A percentile compares a stretch with the other conserved stretches of the same genome.
phyloP scores from a whole-genome alignment of 345 rosid genomes.

The Pelargonium nanum region DNA sequence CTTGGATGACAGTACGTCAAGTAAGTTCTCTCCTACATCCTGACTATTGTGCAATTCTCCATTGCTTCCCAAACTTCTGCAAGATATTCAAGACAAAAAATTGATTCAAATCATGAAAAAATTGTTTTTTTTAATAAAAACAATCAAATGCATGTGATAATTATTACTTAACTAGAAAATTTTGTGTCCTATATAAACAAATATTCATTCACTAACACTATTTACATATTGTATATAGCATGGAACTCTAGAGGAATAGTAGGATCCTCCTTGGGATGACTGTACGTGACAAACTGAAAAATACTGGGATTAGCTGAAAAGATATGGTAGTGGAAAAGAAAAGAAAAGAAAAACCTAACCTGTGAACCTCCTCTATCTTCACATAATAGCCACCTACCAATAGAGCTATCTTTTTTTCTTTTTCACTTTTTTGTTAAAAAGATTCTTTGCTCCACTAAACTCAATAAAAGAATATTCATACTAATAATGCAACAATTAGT shows the following conservation, averaged over 20 bases:
- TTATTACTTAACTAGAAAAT: no score
- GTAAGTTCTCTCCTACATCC: constrained; percentile 43
- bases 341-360: background rate
- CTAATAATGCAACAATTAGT: background rate
- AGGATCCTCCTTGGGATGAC: no score
- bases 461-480: background rate
- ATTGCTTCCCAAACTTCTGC: constrained; percentile 34
- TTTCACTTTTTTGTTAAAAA: constrained; percentile 6
- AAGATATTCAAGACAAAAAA: background rate
- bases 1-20: constrained; percentile 41
- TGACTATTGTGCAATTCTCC: constrained; percentile 29
- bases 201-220: no score
- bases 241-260: no score
- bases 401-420: constrained; percentile 1
- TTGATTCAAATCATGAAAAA: background rate
- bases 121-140: no score
- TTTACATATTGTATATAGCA: no score
- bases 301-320: background rate
- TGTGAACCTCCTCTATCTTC: background rate
- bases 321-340: background rate
- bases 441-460: constrained; percentile 15
- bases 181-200: no score
- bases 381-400: background rate
- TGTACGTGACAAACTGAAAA: no score
- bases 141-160: no score